Base-by-base conservation (phyloP, 768 basidiomycete species). In the Clathrus columnatus region DNA sequence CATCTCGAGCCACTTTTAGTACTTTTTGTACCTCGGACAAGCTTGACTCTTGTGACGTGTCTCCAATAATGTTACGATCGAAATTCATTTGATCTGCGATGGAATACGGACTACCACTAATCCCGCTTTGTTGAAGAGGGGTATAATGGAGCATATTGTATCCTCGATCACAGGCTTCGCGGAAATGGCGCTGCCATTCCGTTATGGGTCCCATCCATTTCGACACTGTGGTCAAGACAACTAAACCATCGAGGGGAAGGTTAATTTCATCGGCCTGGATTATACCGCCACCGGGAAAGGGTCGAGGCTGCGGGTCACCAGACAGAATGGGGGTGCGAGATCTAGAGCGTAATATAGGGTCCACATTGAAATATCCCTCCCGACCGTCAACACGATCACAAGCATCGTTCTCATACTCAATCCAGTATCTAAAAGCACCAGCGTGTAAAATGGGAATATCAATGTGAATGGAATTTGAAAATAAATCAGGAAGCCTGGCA, bases 101-200 rank as follows among this genome's bases (percentile, higher is more conserved):
- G 17, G 91, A 94, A 69, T 97, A 99, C 0, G 96, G 96, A 61
- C 90, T 93, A 59, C 88, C 80, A 60, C 87, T 91, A 60, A 82
- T 79, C 20, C 96, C 96, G 29, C 94, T 76, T 66, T 89, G 85
- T 69, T 99, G 95, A 5, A 99, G 73, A 0, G 96, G 96, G 0
- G 95, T 89, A 75, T 87, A 99, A 65, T 99, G 96, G 43, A 99
- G 73, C 91, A 98, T 96, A 50, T 94, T 99, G 74, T 99, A 99
- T 0, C 96, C 95, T 48, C 95, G 76, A 51, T 89, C 78, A 51
- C 83, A 81, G 10, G 91, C 88, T 69, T 94, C 91, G 48, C 79
- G 75, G 61, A 96, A 89, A 65, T 90, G 82, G 2, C 76, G 75
- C 44, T 71, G 75, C 96, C 96, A 98, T 27, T 83, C 74, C 10